Conservation (phyloP, 1,284 basidiomycete species). For the Wallemia ichthyophaga region DNA sequence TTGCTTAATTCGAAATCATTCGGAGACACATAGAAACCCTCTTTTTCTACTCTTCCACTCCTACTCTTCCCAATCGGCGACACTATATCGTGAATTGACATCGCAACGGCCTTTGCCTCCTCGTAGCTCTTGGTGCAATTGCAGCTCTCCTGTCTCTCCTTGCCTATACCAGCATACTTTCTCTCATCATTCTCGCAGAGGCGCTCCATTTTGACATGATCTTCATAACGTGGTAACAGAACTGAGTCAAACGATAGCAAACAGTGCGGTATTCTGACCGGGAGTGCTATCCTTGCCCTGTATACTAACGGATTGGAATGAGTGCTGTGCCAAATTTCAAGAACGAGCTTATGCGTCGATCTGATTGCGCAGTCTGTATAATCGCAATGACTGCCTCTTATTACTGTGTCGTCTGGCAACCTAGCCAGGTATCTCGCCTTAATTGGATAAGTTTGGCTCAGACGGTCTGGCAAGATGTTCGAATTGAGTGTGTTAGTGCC, state of each 20-base stretch:
- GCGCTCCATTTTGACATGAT: background rate
- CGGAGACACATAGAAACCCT: background rate
- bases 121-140: background rate
- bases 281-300: background rate
- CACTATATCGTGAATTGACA: background rate
- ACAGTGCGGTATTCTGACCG: background rate
- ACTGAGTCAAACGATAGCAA: background rate
- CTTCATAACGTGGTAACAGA: background rate
- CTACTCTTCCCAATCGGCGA: background rate
- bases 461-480: background rate
- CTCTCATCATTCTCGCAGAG: background rate
- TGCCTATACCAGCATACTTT: background rate
- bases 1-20: background rate
- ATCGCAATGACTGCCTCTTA: background rate
- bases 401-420: background rate
- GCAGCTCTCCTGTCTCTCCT: background rate
- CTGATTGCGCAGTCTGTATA: background rate
- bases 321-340: background rate
- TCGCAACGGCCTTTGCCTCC: background rate
- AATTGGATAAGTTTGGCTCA: background rate
- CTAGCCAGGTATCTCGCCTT: background rate
- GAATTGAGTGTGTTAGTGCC: background rate
- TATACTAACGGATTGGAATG: background rate
- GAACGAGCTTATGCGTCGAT: background rate
- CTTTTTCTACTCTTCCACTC: background rate